A percentile compares a stretch with the other conserved stretches of the same genome.
phyloP scores from a whole-genome alignment of 345 rosid species.

The Mallotus nudiflorus region DNA sequence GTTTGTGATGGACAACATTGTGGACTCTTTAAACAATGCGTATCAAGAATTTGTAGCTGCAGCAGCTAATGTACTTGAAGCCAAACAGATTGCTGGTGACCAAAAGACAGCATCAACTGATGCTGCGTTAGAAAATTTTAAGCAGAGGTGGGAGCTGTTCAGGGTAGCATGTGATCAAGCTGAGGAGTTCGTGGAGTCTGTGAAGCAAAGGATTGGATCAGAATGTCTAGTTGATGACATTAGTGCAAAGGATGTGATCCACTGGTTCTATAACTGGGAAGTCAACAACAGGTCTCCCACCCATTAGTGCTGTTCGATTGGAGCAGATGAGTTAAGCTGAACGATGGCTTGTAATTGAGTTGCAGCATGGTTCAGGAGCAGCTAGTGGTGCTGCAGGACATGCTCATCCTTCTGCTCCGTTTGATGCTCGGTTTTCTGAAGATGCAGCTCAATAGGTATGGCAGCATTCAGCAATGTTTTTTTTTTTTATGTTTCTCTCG shows the following conservation, averaged over 20 bases:
- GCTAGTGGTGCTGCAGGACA: slow-evolving; percentile 44
- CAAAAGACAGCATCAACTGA: slow-evolving; percentile 59
- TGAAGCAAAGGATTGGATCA: slow-evolving; percentile 85
- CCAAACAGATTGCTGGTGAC: slow-evolving; percentile 55
- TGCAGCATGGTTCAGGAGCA: slow-evolving; percentile 76
- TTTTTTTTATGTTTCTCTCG: neutral
- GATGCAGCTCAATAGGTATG: slow-evolving; percentile 67
- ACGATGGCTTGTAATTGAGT: slow-evolving; percentile 83
- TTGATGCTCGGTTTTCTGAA: slow-evolving; percentile 80
- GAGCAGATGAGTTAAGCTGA: slow-evolving; percentile 99
- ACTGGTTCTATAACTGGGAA: slow-evolving; percentile 62
- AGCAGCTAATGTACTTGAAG: slow-evolving; percentile 73
- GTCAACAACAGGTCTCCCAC: slow-evolving; percentile 63
- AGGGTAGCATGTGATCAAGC: slow-evolving; percentile 95
- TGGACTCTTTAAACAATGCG: slow-evolving; percentile 66
- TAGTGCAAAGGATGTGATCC: too few relatives aligned
- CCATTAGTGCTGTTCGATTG: slow-evolving; percentile 87
- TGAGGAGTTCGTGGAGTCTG: slow-evolving; percentile 92
- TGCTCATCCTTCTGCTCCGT: slow-evolving; percentile 62
- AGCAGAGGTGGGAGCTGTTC: slow-evolving; percentile 89
- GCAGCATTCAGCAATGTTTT: neutral
- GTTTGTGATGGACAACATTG: slow-evolving; percentile 62
- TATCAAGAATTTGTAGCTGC: slow-evolving; percentile 81
- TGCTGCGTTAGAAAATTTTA: slow-evolving; percentile 76
- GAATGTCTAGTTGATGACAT: slow-evolving; percentile 94